phyloP scores from a whole-genome alignment of 257 asterid species.

The Rehmannia glutinosa region DNA sequence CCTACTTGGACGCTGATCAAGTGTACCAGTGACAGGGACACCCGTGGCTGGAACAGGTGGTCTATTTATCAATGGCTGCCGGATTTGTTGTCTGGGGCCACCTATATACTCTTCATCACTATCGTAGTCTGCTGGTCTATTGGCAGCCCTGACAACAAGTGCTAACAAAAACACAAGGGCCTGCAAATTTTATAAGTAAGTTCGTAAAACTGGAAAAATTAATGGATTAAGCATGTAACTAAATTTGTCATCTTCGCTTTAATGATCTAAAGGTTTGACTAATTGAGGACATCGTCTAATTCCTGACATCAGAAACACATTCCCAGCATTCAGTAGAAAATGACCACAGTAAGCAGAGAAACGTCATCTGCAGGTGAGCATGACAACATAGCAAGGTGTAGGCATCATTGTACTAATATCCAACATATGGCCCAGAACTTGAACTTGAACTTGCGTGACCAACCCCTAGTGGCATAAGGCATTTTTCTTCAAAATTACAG shows the following conservation, averaged over 20 bases:
- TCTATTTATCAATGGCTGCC: conserved; percentile 77
- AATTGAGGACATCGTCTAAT: background rate
- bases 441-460: background rate
- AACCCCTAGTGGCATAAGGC: background rate
- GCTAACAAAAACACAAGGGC: conserved; percentile 86
- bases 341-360: conserved; percentile 10
- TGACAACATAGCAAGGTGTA: background rate
- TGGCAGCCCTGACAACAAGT: conserved; percentile 85
- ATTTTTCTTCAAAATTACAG: background rate
- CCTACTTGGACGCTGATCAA: conserved; percentile 88
- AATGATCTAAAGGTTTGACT: background rate
- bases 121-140: conserved; percentile 83
- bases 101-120: conserved; percentile 92
- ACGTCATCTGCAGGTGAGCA: background rate
- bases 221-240: background rate
- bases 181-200: conserved; percentile 46
- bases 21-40: conserved; percentile 63
- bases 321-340: background rate
- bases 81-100: conserved; percentile 76
- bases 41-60: conserved; percentile 71
- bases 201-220: background rate
- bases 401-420: conserved; percentile 1
- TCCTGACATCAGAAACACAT: background rate
- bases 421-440: background rate
- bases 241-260: background rate